Conservation (phyloP, 1,284 basidiomycete genomes). For the Xerocomus minutiporus region DNA sequence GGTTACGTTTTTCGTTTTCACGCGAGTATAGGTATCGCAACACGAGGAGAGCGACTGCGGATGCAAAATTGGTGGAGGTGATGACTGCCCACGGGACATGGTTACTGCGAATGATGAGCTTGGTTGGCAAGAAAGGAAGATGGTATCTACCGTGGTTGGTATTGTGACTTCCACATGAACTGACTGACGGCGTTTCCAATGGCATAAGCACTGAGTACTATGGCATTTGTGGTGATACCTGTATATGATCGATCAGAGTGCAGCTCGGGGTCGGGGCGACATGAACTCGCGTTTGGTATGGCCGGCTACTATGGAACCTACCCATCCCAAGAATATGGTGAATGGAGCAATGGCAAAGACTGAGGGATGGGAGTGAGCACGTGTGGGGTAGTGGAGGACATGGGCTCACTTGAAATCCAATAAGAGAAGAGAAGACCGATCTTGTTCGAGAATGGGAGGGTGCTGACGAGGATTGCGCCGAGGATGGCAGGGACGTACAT, state of each 20-base stretch:
- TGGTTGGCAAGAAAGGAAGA: not conserved
- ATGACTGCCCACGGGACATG: slow-evolving; percentile 69
- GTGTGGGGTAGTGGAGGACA: not conserved
- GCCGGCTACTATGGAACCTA: slow-evolving; percentile 61
- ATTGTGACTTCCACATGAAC: slow-evolving; percentile 73
- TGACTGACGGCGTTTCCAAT: slow-evolving; percentile 70
- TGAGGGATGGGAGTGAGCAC: slow-evolving; percentile 17
- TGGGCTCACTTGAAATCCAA: slow-evolving; percentile 61
- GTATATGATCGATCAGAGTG: slow-evolving; percentile 11
- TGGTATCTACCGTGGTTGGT: slow-evolving; percentile 53
- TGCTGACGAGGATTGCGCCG: slow-evolving; percentile 63
- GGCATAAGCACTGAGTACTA: slow-evolving; percentile 68
- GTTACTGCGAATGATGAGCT: slow-evolving; percentile 38
- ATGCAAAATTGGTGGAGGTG: slow-evolving; percentile 50
- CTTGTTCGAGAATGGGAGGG: slow-evolving; percentile 62
- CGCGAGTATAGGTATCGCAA: slow-evolving; percentile 57
- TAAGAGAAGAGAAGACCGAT: slow-evolving; percentile 68
- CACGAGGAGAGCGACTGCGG: slow-evolving; percentile 48
- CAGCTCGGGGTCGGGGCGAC: not conserved
- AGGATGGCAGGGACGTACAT: slow-evolving; percentile 69
- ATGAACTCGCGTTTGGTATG: slow-evolving; percentile 65
- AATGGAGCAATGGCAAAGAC: slow-evolving; percentile 70
- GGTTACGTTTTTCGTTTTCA: slow-evolving; percentile 64
- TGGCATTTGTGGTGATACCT: slow-evolving; percentile 70
- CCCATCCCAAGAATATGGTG: slow-evolving; percentile 67